Evolutionary conservation across 768 basidiomycete genomes (phyloP), one percentile per base, ranked within the genome.

Genomic region (Kwoniella newhampshirensis): DNA sequence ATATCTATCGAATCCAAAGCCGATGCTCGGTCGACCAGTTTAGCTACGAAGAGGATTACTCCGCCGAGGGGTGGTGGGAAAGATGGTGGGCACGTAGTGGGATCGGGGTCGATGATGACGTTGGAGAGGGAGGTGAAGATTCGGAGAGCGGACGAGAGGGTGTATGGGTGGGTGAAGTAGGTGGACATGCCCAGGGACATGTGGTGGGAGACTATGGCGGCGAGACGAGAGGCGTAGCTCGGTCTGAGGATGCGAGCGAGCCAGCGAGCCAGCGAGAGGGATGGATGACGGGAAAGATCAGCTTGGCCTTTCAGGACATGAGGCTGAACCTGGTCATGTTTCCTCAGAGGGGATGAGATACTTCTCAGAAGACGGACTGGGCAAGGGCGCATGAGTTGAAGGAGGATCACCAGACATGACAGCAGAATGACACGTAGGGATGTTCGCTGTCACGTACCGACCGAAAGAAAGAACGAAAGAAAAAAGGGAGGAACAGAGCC

Each of bases 21-120:
- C 26, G 26, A 6, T 26, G 26, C n/a, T n/a, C n/a, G n/a, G n/a
- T n/a, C 21, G 30, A 15, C 18, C 1, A 47, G 21, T 18, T 28
- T 46, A 12, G 54, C 54, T 4, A 48, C 54, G 30, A 43, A 27
- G 20, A 55, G 46, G 1, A 48, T 30, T 3, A 55, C 25, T 4
- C 54, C 54, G 12, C 54, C 54, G 13, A 40, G 25, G 8, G 50
- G 50, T 2, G 50, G 50, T 18, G 54, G 54, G 43, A 46, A 44
- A 4, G 25, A 27, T 6, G 40, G 52, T 5, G 18, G 15, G 27
- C 20, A 12, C 13, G 32, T 23, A 7, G 5, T 8, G 5, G 6
- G 40, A 15, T 20, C 21, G 26, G 45, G 37, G 3, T n/a, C 12
- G 27, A 40, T 32, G 18, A 39, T 27, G 15, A 32, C 12, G 21